These are phyloP conservation scores for Euphorbia peplus DNA, from an alignment of 345 rosid genomes.

Conservation along the genomic window DNA sequence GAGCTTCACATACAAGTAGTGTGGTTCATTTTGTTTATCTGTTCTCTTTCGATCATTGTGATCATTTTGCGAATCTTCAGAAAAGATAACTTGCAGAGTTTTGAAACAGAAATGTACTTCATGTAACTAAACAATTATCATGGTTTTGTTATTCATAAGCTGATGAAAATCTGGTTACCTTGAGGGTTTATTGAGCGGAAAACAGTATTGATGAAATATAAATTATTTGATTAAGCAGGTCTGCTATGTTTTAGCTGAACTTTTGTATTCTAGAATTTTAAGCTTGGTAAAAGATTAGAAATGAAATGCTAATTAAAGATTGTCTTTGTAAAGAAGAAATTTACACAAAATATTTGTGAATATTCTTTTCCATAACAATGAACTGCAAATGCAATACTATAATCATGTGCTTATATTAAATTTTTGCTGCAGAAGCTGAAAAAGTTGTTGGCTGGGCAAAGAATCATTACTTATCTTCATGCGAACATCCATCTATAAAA, in stretches of 20 bases:
- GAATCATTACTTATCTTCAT: slow-evolving; percentile 78
- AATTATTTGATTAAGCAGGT: neutral
- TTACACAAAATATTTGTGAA: neutral
- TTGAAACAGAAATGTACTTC: neutral
- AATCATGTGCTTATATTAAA: neutral
- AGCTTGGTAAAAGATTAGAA: neutral
- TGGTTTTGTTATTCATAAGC: neutral
- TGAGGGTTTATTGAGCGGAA: neutral
- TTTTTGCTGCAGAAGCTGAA: slow-evolving; percentile 67
- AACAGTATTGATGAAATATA: neutral
- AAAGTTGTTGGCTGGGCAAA: slow-evolving; percentile 96
- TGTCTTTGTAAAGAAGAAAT: neutral
- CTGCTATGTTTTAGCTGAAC: neutral
- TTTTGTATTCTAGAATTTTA: neutral
- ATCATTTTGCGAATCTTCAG: neutral
- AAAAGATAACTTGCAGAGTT: neutral
- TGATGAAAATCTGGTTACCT: neutral
- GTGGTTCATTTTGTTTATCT: neutral
- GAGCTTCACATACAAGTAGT: neutral
- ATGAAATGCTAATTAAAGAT: neutral
- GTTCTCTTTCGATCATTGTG: neutral
- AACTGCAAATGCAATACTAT: slow-evolving; percentile 3
- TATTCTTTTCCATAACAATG: too few species aligned
- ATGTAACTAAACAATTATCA: neutral
- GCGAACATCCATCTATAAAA: slow-evolving; percentile 55